Conservation (phyloP, 768 basidiomycete genomes). For the Lactarius evosmus region DNA sequence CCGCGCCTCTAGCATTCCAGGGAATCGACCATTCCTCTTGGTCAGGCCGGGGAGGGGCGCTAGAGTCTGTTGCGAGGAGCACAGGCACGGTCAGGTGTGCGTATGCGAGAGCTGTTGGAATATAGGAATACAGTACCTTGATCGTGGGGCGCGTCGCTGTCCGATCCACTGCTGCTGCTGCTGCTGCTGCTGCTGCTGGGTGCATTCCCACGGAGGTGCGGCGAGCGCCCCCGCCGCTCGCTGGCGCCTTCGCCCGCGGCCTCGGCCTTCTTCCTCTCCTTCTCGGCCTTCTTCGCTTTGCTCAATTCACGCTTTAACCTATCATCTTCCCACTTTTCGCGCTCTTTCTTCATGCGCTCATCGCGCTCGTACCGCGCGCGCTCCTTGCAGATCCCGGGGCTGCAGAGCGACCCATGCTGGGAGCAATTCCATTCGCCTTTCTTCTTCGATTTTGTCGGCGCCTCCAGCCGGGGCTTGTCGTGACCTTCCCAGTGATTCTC, state of each 20-base stretch:
- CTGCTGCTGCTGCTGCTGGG: background rate
- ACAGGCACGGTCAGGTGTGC: background rate
- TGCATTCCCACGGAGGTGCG: background rate
- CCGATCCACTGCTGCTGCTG: background rate
- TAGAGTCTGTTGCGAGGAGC: background rate
- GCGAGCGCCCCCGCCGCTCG: background rate
- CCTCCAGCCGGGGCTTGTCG: background rate
- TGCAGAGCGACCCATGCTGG: conserved; percentile 22
- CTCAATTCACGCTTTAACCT: background rate
- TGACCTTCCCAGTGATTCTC: too few relatives aligned
- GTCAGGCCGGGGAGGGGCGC: too few relatives aligned
- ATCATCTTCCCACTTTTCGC: background rate
- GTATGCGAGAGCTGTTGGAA: background rate
- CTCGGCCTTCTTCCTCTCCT: background rate
- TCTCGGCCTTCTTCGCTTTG: background rate
- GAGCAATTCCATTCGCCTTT: conserved; percentile 7
- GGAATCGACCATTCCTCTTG: background rate
- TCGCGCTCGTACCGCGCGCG: background rate
- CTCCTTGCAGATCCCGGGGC: conserved; percentile 17
- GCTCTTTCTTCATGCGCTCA: background rate
- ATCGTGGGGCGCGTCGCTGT: background rate
- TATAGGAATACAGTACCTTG: background rate
- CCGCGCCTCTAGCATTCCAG: background rate
- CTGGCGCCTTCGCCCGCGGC: background rate
- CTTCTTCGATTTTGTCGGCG: background rate